phyloP scores from a whole-genome alignment of 2,329 filamentous ascomycete genomes.

The Gnomoniopsis smithogilvyi region DNA sequence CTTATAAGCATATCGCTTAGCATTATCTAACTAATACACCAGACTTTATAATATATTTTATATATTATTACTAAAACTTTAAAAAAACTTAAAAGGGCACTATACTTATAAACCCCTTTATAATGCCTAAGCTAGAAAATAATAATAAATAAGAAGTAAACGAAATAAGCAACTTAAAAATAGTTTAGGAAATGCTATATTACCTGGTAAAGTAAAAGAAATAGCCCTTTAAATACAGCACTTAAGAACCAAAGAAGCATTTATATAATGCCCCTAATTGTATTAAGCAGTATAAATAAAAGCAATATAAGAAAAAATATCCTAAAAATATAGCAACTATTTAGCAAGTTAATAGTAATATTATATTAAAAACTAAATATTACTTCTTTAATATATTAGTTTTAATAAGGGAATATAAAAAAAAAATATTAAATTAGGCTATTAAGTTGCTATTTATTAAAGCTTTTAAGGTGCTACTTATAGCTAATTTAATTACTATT shows the following conservation, averaged over 20 bases:
- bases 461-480: too few relatives aligned
- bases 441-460: too few relatives aligned
- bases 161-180: neutral
- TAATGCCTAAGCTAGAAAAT: neutral
- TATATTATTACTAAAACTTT: neutral
- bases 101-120: neutral
- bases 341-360: too few relatives aligned
- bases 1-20: neutral
- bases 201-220: neutral
- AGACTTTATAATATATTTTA: neutral
- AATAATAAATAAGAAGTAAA: neutral
- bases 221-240: neutral
- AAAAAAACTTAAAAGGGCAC: neutral
- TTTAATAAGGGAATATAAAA: too few relatives aligned
- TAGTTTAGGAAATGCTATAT: neutral
- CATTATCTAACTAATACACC: neutral
- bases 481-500: too few relatives aligned
- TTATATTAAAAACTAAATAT: too few relatives aligned
- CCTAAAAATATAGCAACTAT: neutral
- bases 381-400: too few relatives aligned
- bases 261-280: neutral
- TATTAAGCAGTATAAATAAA: neutral
- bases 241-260: neutral
- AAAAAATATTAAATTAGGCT: too few relatives aligned
- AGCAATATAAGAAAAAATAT: neutral